phyloP scores from a whole-genome alignment of 2,329 filamentous ascomycete species.

The Scorias spongiosa region DNA sequence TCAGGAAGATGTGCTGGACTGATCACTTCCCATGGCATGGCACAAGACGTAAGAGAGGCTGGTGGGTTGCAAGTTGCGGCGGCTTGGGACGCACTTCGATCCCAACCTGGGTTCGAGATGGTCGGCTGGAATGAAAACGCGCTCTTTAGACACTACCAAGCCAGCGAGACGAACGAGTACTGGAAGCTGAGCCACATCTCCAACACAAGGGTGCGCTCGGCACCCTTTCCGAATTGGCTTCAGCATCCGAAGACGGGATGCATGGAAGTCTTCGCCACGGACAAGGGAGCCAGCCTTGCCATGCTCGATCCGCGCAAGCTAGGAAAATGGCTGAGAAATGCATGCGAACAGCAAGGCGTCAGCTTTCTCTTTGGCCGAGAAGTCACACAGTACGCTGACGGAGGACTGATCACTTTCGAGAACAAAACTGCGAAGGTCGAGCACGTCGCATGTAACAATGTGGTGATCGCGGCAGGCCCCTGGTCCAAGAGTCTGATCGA shows the following conservation, averaged over 20 bases:
- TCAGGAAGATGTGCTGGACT: conserved; percentile 9
- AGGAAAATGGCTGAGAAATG: not conserved
- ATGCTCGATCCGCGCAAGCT: not conserved
- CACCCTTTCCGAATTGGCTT: not conserved
- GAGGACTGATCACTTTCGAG: not conserved
- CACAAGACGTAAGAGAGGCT: conserved; percentile 2
- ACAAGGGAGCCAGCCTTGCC: not conserved
- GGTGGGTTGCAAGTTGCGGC: conserved; percentile 1
- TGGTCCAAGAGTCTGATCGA: not conserved
- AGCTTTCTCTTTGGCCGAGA: not conserved
- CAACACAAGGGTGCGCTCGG: not conserved
- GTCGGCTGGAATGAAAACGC: conserved; percentile 47
- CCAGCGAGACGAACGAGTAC: not conserved
- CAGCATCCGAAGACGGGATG: not conserved
- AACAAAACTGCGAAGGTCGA: not conserved
- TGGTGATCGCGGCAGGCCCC: not conserved
- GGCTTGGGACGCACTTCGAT: conserved; percentile 5
- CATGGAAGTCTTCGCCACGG: not conserved
- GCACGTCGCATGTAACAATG: not conserved
- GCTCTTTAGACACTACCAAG: conserved; percentile 1
- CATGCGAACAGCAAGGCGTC: not conserved
- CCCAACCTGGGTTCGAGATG: not conserved
- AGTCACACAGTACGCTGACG: not conserved
- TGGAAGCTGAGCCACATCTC: not conserved
- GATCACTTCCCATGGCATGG: conserved; percentile 4